A percentile compares a stretch with the other conserved stretches of the same genome.
Conservation (phyloP, 768 basidiomycete species). For the Kwoniella sp. region DNA sequence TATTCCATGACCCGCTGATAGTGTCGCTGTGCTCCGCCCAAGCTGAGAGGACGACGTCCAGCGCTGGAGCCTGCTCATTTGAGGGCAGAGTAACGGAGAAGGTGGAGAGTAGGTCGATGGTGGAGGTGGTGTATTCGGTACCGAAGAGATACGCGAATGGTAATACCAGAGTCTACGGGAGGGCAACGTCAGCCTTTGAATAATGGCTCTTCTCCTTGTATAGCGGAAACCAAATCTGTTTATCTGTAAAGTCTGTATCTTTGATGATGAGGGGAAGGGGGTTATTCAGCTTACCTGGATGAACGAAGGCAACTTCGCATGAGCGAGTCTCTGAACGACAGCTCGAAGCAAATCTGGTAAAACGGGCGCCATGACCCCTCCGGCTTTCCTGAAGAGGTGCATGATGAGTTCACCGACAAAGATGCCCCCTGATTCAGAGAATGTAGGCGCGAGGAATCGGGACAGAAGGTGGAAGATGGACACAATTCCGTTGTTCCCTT, state of each 20-base stretch:
- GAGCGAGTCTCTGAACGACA: constrained; percentile 76
- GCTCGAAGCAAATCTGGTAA: constrained; percentile 84
- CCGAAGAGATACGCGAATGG: constrained; percentile 93
- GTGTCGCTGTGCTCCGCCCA: constrained; percentile 96
- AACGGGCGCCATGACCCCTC: constrained; percentile 76
- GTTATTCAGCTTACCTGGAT: constrained; percentile 65
- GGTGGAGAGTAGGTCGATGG: constrained; percentile 74
- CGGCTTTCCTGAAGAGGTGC: constrained; percentile 82
- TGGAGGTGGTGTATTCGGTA: constrained; percentile 73
- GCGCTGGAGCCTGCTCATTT: constrained; percentile 62
- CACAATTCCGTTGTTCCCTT: constrained; percentile 74
- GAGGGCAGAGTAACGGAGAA: constrained; percentile 60
- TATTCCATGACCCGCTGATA: constrained; percentile 93
- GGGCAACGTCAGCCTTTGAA: constrained; percentile 4
- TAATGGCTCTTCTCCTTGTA: no score
- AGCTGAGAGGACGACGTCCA: constrained; percentile 85
- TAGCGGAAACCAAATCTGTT: no score
- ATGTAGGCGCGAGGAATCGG: constrained; percentile 68
- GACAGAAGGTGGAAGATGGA: constrained; percentile 75
- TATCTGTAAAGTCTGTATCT: not conserved
- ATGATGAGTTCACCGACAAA: constrained; percentile 94
- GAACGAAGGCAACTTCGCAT: constrained; percentile 87
- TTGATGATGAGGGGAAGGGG: no score
- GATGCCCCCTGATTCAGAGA: constrained; percentile 89
- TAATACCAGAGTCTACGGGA: constrained; percentile 73